phyloP scores from a whole-genome alignment of 2,329 filamentous ascomycete genomes.

The Xylaria sp. region DNA sequence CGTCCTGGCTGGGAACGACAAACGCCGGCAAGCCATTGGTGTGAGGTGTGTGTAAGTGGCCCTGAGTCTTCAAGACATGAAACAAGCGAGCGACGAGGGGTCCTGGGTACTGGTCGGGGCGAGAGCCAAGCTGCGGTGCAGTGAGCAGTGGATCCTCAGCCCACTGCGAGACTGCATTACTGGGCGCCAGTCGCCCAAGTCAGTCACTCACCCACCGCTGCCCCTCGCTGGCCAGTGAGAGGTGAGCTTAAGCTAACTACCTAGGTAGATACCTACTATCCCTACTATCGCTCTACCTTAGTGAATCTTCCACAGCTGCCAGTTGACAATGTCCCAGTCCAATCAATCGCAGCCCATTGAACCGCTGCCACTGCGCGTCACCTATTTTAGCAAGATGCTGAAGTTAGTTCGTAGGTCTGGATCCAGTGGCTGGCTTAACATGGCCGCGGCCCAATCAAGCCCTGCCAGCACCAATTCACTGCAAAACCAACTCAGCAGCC shows the following conservation, averaged over 20 bases:
- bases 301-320: constrained; percentile 16
- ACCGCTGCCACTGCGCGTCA: constrained; percentile 29
- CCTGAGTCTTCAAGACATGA: constrained; percentile 43
- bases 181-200: constrained; percentile 34
- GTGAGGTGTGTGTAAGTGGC: constrained; percentile 41
- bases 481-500: constrained; percentile 33
- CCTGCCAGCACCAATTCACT: constrained; percentile 32
- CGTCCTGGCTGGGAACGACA: constrained; percentile 42
- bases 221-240: constrained; percentile 13
- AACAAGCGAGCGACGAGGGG: constrained; percentile 46
- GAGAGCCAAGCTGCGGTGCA: constrained; percentile 35
- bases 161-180: constrained; percentile 9
- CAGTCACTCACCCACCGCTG: constrained; percentile 30
- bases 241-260: background rate
- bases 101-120: constrained; percentile 22
- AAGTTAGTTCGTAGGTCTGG: constrained; percentile 7
- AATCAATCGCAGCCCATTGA: constrained; percentile 13
- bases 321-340: constrained; percentile 2
- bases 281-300: background rate
- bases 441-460: constrained; percentile 34
- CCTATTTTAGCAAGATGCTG: constrained; percentile 26
- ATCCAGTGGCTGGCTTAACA: constrained; percentile 33
- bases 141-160: constrained; percentile 16
- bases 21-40: constrained; percentile 44
- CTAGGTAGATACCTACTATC: background rate